A percentile compares a stretch with the other conserved stretches of the same genome.
These are phyloP conservation scores for Chaetomiaceae sp. DNA, from an alignment of 2,329 filamentous ascomycete genomes.

Conservation along the genomic window DNA sequence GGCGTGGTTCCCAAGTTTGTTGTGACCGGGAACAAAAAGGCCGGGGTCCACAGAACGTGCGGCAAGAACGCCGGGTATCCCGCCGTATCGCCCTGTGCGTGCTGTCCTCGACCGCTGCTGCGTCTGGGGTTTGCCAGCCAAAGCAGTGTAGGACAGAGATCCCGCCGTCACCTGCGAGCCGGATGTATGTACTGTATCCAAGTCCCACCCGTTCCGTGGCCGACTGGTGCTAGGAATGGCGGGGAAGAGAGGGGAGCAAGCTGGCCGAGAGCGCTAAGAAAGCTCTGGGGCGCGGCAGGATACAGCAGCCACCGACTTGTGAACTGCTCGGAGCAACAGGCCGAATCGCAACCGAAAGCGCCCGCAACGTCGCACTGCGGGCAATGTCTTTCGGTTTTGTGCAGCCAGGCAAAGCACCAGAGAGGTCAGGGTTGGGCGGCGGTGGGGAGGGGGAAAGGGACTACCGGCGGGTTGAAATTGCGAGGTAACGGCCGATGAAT, in stretches of 20 bases:
- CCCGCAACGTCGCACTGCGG: slow-evolving; percentile 23
- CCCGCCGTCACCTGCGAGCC: slow-evolving; percentile 36
- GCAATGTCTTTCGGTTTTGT: slow-evolving; percentile 25
- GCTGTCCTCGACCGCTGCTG: slow-evolving; percentile 36
- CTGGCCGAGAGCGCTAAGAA: slow-evolving; percentile 5
- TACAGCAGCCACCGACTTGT: slow-evolving; percentile 20
- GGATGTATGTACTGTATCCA: slow-evolving; percentile 29
- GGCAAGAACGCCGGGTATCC: slow-evolving; percentile 16
- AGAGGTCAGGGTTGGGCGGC: background rate
- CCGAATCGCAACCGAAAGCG: slow-evolving; percentile 16
- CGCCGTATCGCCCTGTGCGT: slow-evolving; percentile 14
- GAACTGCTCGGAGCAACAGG: slow-evolving; percentile 12
- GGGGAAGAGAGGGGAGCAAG: slow-evolving; percentile 11
- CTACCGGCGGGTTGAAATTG: slow-evolving; percentile 4
- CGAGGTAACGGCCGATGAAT: slow-evolving; percentile 5
- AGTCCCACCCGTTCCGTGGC: slow-evolving; percentile 33
- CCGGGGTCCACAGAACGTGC: slow-evolving; percentile 8
- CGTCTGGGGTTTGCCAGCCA: slow-evolving; percentile 26
- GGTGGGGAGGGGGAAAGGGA: background rate
- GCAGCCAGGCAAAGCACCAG: slow-evolving; percentile 19
- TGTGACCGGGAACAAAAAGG: slow-evolving; percentile 8
- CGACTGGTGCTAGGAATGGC: slow-evolving; percentile 26
- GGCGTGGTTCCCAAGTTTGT: too few relatives aligned
- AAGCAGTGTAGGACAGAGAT: slow-evolving; percentile 35
- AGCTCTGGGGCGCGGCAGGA: slow-evolving; percentile 15